phyloP scores from a whole-genome alignment of 768 basidiomycete genomes.

The Filobasidium wieringae region DNA sequence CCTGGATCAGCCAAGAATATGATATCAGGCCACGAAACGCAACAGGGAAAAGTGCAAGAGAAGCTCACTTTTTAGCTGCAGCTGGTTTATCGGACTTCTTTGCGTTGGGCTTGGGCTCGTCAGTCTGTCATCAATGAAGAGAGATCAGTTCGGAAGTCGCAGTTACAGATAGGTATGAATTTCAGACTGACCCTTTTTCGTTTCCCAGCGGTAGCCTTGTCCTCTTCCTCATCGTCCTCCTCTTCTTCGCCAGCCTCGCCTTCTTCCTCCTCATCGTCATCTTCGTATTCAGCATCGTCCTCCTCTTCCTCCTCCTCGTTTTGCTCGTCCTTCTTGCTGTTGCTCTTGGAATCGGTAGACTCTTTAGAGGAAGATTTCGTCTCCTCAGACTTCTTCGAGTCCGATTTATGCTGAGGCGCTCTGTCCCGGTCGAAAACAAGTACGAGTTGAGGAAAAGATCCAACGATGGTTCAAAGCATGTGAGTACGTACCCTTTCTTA shows the following conservation, averaged over 20 bases:
- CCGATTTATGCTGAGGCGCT: slow-evolving; percentile 27
- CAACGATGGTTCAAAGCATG: neutral
- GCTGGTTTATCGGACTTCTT: slow-evolving; percentile 17
- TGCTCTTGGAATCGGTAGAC: slow-evolving; percentile 13
- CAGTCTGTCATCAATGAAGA: neutral
- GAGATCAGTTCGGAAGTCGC: neutral
- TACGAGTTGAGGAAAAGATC: neutral
- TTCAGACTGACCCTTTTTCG: slow-evolving; percentile 7
- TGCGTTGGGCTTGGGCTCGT: neutral
- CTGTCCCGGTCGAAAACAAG: slow-evolving; percentile 1
- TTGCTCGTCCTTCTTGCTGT: neutral
- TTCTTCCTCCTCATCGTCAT: neutral
- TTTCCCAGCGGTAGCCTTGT: slow-evolving; percentile 7
- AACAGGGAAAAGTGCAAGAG: neutral
- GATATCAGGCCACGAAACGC: neutral
- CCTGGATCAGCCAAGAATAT: neutral
- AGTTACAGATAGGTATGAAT: neutral
- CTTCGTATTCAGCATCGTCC: neutral
- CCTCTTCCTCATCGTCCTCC: slow-evolving; percentile 1
- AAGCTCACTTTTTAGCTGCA: neutral
- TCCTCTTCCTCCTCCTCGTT: slow-evolving; percentile 2
- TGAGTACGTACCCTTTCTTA: slow-evolving; percentile 18
- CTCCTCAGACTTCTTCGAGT: slow-evolving; percentile 2
- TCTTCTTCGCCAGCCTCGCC: neutral
- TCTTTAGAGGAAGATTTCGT: neutral